A percentile compares a stretch with the other conserved stretches of the same genome.
Conservation (phyloP, 2,329 filamentous ascomycete species). For the Pseudocercospora vitis region DNA sequence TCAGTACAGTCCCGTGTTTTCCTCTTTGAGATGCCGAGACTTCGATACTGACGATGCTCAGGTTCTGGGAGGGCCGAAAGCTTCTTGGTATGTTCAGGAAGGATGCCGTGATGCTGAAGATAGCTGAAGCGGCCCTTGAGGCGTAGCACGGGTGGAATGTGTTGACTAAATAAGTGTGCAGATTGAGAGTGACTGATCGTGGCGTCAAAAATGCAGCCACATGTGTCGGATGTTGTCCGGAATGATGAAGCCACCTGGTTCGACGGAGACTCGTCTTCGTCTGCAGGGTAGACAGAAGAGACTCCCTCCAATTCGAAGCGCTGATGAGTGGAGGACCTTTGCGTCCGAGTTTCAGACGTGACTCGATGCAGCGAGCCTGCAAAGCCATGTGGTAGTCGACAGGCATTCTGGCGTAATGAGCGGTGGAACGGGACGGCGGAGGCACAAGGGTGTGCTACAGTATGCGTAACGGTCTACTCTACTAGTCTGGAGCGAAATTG, state of each 20-base stretch:
- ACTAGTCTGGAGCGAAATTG: not conserved
- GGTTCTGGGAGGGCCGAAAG: conserved; percentile 35
- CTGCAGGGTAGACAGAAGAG: not conserved
- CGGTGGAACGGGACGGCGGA: not conserved
- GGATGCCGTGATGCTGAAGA: conserved; percentile 32
- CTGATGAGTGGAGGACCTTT: no score
- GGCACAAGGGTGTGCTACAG: no score
- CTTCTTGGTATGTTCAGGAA: conserved; percentile 29
- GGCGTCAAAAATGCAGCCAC: not conserved
- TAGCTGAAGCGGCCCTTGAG: conserved; percentile 31
- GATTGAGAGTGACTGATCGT: not conserved
- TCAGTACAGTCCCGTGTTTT: conserved; percentile 1
- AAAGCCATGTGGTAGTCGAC: not conserved
- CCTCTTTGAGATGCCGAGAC: not conserved
- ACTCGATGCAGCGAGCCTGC: not conserved
- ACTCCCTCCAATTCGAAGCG: not conserved
- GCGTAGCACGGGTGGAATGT: not conserved
- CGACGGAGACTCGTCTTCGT: not conserved
- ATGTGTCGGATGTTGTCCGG: not conserved
- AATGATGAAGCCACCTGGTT: not conserved
- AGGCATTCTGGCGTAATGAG: not conserved
- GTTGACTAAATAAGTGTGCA: not conserved
- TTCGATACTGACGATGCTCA: not conserved
- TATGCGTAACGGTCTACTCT: no score
- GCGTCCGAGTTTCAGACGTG: no score